Percentiles rank a stretch among this genome's conserved stretches.
These are phyloP conservation scores for Pseudocohnilembus persalinus DNA, from an alignment of 169 alveolate genomes.

Conservation along the genomic window DNA sequence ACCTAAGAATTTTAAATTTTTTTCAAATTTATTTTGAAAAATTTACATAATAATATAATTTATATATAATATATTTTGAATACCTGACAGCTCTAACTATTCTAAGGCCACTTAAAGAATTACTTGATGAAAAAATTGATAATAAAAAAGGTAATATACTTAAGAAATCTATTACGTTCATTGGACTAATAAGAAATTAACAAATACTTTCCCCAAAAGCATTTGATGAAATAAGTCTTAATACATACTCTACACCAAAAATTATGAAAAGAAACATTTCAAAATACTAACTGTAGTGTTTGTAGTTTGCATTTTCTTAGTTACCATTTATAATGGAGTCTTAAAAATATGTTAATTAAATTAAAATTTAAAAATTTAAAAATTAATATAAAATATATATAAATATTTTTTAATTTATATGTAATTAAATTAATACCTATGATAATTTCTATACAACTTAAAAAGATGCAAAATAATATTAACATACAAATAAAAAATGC, in stretches of 20 bases:
- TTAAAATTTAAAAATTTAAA: no score
- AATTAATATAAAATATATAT: no score
- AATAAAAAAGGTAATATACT: constrained; percentile 25
- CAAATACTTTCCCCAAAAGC: constrained; percentile 18
- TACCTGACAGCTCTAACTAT: constrained; percentile 3
- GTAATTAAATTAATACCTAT: no score
- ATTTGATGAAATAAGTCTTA: constrained; percentile 21
- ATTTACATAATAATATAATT: no score
- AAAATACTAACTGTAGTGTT: background rate
- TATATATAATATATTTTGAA: no score
- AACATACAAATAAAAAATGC: background rate
- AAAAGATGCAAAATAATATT: background rate
- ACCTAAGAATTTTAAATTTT: constrained; percentile 15
- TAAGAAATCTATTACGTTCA: constrained; percentile 21
- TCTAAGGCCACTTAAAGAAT: constrained; percentile 10
- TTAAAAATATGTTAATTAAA: background rate
- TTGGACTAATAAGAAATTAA: constrained; percentile 21
- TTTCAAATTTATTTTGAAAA: no score
- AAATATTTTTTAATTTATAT: no score
- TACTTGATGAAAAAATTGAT: background rate
- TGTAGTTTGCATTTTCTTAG: background rate
- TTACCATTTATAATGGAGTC: background rate
- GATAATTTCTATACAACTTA: background rate
- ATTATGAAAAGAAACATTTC: constrained; percentile 23
- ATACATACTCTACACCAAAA: constrained; percentile 24